Conservation (phyloP, 495 filamentous ascomycete species). For the Xylaria bambusicola region DNA sequence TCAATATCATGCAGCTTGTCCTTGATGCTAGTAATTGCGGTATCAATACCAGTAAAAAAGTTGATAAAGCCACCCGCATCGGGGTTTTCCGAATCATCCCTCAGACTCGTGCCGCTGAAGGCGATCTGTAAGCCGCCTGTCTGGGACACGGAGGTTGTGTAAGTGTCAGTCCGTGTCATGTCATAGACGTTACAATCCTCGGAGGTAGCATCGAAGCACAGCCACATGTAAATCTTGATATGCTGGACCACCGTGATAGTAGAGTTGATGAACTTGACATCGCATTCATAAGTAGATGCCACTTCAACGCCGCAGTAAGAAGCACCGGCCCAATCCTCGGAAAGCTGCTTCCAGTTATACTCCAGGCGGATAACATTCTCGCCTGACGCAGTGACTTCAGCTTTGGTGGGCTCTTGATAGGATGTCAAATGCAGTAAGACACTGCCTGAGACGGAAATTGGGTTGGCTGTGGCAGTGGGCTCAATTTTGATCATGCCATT, state of each 20-base stretch:
- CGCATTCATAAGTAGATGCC: background rate
- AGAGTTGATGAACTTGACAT: background rate
- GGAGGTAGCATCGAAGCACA: background rate
- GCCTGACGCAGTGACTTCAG: background rate
- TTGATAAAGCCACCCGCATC: slow-evolving; percentile 2
- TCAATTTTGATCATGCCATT: background rate
- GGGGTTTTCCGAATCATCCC: background rate
- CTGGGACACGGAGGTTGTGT: background rate
- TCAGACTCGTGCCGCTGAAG: background rate
- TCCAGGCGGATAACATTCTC: background rate
- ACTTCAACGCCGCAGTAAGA: background rate
- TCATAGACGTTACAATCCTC: background rate
- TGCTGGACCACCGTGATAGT: slow-evolving; percentile 9
- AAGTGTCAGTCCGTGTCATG: slow-evolving; percentile 4
- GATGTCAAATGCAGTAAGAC: background rate
- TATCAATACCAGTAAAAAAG: slow-evolving; percentile 4
- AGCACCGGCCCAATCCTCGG: slow-evolving; percentile 3
- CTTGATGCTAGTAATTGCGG: background rate
- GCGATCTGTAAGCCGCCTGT: background rate
- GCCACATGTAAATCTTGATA: background rate
- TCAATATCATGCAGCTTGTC: slow-evolving; percentile 2
- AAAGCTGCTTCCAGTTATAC: background rate
- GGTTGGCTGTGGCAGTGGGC: background rate
- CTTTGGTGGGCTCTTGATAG: background rate
- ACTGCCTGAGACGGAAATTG: background rate